phyloP scores from a whole-genome alignment of 768 basidiomycete genomes.

The Pleurotus cornucopiae region DNA sequence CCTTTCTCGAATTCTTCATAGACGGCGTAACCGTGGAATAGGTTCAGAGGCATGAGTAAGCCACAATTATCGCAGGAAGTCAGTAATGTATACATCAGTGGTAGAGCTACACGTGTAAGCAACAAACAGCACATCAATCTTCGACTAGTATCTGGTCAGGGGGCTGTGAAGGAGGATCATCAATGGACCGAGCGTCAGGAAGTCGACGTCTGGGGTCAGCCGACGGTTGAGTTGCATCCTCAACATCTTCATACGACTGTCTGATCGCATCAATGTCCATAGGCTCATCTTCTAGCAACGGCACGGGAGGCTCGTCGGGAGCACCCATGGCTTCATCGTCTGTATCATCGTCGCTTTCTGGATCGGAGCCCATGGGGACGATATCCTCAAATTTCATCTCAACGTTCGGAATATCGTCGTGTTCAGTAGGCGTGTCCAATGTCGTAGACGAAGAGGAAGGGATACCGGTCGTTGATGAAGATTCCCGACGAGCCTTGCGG shows the following conservation, averaged over 20 bases:
- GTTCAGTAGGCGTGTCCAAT: slow-evolving; percentile 36
- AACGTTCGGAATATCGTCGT: slow-evolving; percentile 27
- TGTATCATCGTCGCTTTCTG: slow-evolving; percentile 29
- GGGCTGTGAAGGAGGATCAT: too few species aligned
- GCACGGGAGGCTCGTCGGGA: neutral
- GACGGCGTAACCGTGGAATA: too few species aligned
- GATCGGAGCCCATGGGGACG: slow-evolving; percentile 38
- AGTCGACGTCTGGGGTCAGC: too few species aligned
- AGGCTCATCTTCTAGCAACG: neutral
- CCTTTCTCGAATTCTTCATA: too few species aligned
- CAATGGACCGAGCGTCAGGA: too few species aligned
- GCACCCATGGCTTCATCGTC: slow-evolving; percentile 21
- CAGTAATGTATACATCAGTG: too few species aligned
- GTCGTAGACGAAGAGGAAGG: slow-evolving; percentile 32
- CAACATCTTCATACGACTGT: neutral
- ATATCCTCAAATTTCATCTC: slow-evolving; percentile 39
- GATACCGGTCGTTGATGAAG: slow-evolving; percentile 19
- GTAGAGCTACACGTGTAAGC: too few species aligned
- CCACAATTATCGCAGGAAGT: too few species aligned
- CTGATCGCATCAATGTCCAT: neutral
- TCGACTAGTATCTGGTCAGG: too few species aligned
- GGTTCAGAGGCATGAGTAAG: too few species aligned
- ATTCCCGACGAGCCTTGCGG: slow-evolving; percentile 40
- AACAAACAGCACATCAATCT: too few species aligned
- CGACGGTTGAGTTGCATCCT: too few species aligned